phyloP scores from a whole-genome alignment of 176 grass and related monocot species.

The Musa beccarii region DNA sequence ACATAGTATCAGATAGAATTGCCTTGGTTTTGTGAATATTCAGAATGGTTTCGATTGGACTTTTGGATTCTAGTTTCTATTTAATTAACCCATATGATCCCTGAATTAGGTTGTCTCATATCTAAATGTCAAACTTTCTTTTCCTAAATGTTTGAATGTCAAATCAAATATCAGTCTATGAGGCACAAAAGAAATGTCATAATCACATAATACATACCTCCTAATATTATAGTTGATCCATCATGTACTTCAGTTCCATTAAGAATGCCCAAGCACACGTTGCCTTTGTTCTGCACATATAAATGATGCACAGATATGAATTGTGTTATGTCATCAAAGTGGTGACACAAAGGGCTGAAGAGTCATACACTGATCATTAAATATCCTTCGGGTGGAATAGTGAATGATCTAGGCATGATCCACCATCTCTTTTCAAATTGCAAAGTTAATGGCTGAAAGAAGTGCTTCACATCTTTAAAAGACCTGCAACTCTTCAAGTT shows the following conservation, averaged over 20 bases:
- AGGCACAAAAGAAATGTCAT: background rate
- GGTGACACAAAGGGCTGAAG: conserved; percentile 6
- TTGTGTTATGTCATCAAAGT: background rate
- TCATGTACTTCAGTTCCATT: conserved; percentile 53
- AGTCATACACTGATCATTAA: conserved; percentile 62
- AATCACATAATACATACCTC: conserved; percentile 38
- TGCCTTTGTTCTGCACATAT: conserved; percentile 62
- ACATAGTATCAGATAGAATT: too few species aligned
- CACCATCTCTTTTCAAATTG: conserved; percentile 62
- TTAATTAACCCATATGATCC: too few species aligned
- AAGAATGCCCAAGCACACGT: conserved; percentile 76
- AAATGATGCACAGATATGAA: background rate
- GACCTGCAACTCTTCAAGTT: conserved; percentile 42
- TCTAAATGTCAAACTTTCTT: too few species aligned
- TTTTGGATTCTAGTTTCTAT: too few species aligned
- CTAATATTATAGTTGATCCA: conserved; percentile 59
- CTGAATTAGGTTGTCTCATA: too few species aligned
- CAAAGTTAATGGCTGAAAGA: conserved; percentile 64
- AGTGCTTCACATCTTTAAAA: conserved; percentile 57
- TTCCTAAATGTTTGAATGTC: background rate
- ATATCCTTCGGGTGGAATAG: conserved; percentile 64
- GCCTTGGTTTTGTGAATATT: too few species aligned
- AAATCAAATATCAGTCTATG: background rate
- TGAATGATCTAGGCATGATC: conserved; percentile 49
- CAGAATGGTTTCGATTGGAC: too few species aligned